Evolutionary conservation across 176 grass and related monocot species (phyloP).

Genomic region (Ensete glaucum): DNA sequence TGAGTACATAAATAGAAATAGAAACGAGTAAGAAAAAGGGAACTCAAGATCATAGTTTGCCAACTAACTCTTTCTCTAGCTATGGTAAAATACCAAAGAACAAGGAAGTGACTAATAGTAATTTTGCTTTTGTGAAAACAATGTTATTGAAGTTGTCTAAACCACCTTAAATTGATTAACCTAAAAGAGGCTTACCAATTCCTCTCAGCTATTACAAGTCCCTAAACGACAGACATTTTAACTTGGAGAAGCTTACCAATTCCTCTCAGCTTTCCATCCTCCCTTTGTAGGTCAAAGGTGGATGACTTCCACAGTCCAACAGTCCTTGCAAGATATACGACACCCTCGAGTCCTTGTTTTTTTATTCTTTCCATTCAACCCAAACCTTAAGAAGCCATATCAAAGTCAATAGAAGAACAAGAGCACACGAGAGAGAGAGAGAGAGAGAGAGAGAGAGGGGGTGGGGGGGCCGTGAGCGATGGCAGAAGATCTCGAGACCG

Average conservation of each 20-base stretch:
- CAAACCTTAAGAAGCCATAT: neutral
- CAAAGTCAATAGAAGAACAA: neutral
- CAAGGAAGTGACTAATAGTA: too few relatives aligned
- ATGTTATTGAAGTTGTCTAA: neutral
- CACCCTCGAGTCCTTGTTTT: neutral
- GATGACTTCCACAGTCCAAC: neutral
- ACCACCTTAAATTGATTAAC: conserved; percentile 33
- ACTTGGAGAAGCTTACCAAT: neutral
- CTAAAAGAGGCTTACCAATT: conserved; percentile 8
- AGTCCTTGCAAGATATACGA: neutral
- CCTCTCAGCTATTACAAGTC: too few relatives aligned
- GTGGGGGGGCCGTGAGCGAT: conserved; percentile 8
- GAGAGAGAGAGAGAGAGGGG: neutral
- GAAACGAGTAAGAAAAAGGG: too few relatives aligned
- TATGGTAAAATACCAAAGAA: too few relatives aligned
- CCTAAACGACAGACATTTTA: too few relatives aligned
- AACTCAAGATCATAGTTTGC: too few relatives aligned
- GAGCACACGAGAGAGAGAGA: neutral
- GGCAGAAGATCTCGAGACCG: conserved; percentile 29
- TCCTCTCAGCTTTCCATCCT: neutral
- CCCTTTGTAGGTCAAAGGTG: neutral
- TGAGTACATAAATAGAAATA: too few relatives aligned
- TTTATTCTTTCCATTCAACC: neutral
- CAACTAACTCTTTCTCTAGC: too few relatives aligned
- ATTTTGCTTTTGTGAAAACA: too few relatives aligned